phyloP scores from a whole-genome alignment of 352 stramenopile genomes.

The Pythium brachiatum region DNA sequence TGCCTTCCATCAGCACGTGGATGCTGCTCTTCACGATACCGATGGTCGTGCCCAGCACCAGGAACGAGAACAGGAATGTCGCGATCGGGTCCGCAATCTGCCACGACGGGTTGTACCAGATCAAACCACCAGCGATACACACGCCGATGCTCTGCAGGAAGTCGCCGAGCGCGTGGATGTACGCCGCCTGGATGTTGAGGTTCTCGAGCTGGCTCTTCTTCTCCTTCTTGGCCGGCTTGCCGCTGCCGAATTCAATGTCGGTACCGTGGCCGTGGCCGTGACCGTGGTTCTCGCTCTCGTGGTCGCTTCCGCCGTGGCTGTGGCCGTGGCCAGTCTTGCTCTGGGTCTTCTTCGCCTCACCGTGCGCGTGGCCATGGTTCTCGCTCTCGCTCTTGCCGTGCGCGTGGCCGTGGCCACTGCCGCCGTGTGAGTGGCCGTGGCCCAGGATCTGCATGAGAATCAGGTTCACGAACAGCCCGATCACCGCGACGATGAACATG shows the following conservation, averaged over 20 bases:
- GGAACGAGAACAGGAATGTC: conserved; percentile 96
- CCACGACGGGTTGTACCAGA: conserved; percentile 96
- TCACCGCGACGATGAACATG: conserved; percentile 95
- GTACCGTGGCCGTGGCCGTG: conserved; percentile 29
- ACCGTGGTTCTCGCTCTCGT: conserved; percentile 33
- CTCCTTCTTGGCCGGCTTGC: conserved; percentile 13
- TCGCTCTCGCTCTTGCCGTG: conserved; percentile 26
- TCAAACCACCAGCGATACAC: conserved; percentile 93
- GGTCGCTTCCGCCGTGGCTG: conserved; percentile 30
- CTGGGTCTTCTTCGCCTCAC: conserved; percentile 24
- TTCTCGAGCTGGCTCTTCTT: conserved; percentile 73
- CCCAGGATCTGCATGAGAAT: conserved; percentile 93
- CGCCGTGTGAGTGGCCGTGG: conserved; percentile 43
- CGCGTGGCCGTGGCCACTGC: conserved; percentile 29
- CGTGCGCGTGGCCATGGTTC: conserved; percentile 37
- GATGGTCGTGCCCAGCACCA: conserved; percentile 93
- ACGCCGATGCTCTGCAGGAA: conserved; percentile 97
- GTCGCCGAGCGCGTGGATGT: conserved; percentile 97
- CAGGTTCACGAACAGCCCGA: conserved; percentile 97
- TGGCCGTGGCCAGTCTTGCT: conserved; percentile 36
- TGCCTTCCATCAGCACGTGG: conserved; percentile 95
- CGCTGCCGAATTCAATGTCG: conserved; percentile 18
- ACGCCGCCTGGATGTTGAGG: conserved; percentile 95
- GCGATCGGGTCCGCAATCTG: conserved; percentile 96
- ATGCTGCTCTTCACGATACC: conserved; percentile 90